Evolutionary conservation across 75 land plant species (phyloP).

Genomic region (Gnetum montanum): DNA sequence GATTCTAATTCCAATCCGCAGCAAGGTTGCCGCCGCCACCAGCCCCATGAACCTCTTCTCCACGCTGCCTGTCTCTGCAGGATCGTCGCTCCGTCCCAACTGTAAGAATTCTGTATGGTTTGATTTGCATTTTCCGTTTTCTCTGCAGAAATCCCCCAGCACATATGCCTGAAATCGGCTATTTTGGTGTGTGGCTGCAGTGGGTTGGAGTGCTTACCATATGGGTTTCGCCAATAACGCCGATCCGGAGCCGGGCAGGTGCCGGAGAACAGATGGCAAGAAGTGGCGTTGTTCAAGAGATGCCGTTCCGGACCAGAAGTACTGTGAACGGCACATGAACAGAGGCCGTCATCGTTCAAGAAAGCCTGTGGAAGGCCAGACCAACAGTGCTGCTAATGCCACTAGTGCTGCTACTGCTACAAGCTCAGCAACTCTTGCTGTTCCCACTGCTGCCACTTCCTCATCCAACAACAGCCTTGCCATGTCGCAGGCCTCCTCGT

Average conservation of each 20-base stretch:
- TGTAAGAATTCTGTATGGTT: neutral
- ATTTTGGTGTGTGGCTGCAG: no score
- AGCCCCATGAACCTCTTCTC: conserved; percentile 15
- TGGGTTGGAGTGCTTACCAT: conserved; percentile 6
- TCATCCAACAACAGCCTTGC: neutral
- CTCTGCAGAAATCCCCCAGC: no score
- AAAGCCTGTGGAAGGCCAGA: conserved; percentile 67
- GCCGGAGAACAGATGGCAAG: conserved; percentile 87
- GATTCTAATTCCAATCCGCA: conserved; percentile 41
- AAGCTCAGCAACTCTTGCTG: neutral
- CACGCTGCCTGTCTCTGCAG: conserved; percentile 2
- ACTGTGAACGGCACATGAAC: conserved; percentile 80
- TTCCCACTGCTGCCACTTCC: neutral
- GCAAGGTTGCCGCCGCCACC: no score
- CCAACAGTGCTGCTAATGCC: conserved; percentile 19
- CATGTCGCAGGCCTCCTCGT: neutral
- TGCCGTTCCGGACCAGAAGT: conserved; percentile 76
- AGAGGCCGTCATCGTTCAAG: conserved; percentile 83
- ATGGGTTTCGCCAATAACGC: conserved; percentile 5
- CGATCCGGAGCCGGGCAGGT: conserved; percentile 64
- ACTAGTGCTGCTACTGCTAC: neutral
- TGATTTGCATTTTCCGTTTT: neutral
- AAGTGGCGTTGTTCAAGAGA: conserved; percentile 77
- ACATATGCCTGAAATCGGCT: no score
- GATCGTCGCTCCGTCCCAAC: conserved; percentile 8